Base-by-base conservation (phyloP, 2,329 filamentous ascomycete species). In the Penicillium freii region DNA sequence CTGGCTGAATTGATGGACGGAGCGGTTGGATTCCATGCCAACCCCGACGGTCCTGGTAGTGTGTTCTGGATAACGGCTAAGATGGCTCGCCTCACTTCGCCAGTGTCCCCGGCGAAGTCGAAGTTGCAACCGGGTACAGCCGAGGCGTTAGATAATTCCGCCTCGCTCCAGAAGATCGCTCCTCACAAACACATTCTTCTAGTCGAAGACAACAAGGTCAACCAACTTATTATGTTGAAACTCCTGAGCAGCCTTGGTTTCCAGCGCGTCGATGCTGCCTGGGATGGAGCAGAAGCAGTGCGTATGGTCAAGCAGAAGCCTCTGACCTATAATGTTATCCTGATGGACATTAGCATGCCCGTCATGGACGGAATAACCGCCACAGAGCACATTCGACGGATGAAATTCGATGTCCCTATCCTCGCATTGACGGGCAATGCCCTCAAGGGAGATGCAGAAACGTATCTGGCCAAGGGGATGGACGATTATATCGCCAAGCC, bases 381-480 rank as follows among this genome's bases (percentile, higher is more conserved):
- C 8, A 80, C 78, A 1, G 66, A 69, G 15, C 67, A 69, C 9
- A 81, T 81, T 49, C 76, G 79, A 9, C 59, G 66, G 8, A 66
- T 74, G 60, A 70, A 70, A 8, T 45, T 73, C 11, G 67, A 76
- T 25, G 63, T 80, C 2, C 81, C 81, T 0, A 82, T 84, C 39
- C 77, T 84, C 21, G 82, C 82, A 15, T 78, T 84, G 73, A 84
- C 82, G 0, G 81, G 82, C 0, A 82, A 84, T 58, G 82, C 83
- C 0, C 71, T 85, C 19, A 81, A 82, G 49, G 82, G 80, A 0
- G 82, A 85, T 57, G 77, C 75, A 4, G 82, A 84, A 45, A 74
- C 72, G 10, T 85, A 83, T 59, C 71, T 82, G 29, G 77, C 78
- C 5, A 78, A 78, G 49, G 83, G 83, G 0, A 83, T 85, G 81